These are phyloP conservation scores for Bassia scoparia DNA, from an alignment of 148 eudicot genomes.

Conservation along the genomic window DNA sequence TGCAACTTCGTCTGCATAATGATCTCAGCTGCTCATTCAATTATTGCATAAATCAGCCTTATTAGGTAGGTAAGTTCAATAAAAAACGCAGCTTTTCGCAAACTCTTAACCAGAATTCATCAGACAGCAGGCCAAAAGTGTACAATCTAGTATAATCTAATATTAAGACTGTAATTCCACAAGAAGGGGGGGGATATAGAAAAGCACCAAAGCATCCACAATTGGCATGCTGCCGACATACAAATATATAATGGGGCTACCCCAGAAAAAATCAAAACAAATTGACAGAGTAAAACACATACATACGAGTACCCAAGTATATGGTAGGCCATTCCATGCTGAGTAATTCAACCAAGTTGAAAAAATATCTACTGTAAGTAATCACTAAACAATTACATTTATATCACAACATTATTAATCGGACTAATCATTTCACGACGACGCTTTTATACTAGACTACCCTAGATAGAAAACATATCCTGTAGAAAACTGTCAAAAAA, in stretches of 20 bases:
- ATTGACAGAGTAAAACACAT: no score
- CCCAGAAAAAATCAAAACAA: neutral
- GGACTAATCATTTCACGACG: neutral
- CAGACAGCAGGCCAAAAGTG: neutral
- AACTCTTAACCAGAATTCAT: neutral
- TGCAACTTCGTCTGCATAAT: neutral
- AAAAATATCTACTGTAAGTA: neutral
- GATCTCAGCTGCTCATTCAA: neutral
- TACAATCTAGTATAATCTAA: neutral
- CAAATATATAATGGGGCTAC: neutral
- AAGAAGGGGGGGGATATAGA: neutral
- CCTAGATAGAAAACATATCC: no score
- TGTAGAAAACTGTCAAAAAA: no score
- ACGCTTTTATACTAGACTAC: neutral
- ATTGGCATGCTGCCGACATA: constrained; percentile 9
- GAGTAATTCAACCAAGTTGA: constrained; percentile 10
- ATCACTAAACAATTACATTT: neutral
- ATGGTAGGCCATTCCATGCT: neutral
- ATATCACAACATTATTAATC: neutral
- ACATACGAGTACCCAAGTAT: no score
- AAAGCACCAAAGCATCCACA: neutral
- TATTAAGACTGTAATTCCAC: neutral
- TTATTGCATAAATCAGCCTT: neutral
- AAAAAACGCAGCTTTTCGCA: neutral
- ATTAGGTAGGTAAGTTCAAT: neutral